phyloP scores from a whole-genome alignment of 495 filamentous ascomycete genomes.

The Talaromyces ruber region DNA sequence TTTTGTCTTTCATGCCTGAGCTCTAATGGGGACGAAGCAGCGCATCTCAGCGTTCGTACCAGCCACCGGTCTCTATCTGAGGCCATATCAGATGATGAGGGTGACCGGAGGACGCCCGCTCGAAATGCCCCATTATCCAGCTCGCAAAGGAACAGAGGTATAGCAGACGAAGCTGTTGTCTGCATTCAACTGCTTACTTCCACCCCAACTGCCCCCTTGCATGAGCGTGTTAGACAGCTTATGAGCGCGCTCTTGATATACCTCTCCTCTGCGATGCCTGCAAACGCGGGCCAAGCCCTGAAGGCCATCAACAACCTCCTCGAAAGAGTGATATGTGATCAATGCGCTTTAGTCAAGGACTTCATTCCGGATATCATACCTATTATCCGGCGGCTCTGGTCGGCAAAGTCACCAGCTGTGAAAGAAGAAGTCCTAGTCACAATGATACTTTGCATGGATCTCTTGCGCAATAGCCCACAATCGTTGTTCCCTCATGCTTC shows the following conservation, averaged over 20 bases:
- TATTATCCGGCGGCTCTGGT: slow-evolving; percentile 66
- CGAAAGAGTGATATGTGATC: slow-evolving; percentile 54
- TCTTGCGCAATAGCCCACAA: slow-evolving; percentile 18
- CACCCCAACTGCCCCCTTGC: slow-evolving; percentile 63
- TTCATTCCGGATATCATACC: slow-evolving; percentile 56
- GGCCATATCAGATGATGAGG: slow-evolving; percentile 16
- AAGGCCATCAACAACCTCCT: slow-evolving; percentile 67
- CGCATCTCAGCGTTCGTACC: slow-evolving; percentile 20
- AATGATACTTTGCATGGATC: slow-evolving; percentile 49
- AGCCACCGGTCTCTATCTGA: slow-evolving; percentile 18
- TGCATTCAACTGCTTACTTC: slow-evolving; percentile 60
- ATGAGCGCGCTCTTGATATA: slow-evolving; percentile 51
- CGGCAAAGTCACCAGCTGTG: slow-evolving; percentile 47
- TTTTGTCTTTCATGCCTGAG: slow-evolving; percentile 47
- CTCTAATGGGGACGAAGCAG: slow-evolving; percentile 16
- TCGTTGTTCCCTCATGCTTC: slow-evolving; percentile 22
- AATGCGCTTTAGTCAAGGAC: slow-evolving; percentile 49
- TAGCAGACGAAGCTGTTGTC: slow-evolving; percentile 49
- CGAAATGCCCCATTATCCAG: slow-evolving; percentile 18
- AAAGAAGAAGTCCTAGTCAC: slow-evolving; percentile 67
- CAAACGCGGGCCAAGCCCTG: slow-evolving; percentile 63
- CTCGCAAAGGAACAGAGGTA: slow-evolving; percentile 19
- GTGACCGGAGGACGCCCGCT: slow-evolving; percentile 20
- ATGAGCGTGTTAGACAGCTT: slow-evolving; percentile 47
- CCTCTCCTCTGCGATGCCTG: slow-evolving; percentile 50